phyloP scores from a whole-genome alignment of 2,329 filamentous ascomycete genomes.

The Byssothecium circinans region DNA sequence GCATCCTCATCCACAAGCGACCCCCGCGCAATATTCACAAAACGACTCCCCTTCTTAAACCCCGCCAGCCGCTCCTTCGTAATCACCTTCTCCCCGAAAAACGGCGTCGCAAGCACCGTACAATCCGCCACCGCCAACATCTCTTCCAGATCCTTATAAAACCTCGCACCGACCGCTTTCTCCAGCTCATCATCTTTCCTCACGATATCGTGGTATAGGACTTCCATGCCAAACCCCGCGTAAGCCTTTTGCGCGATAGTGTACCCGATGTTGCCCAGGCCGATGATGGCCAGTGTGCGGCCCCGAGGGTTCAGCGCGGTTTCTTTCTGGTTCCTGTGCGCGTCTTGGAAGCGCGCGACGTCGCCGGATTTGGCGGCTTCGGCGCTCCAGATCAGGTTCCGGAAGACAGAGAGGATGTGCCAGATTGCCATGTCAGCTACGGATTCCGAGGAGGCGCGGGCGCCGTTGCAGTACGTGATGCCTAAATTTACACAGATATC shows the following conservation, averaged over 20 bases:
- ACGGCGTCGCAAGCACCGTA: constrained; percentile 40
- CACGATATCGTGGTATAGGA: constrained; percentile 34
- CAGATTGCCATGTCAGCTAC: constrained; percentile 66
- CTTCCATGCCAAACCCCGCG: constrained; percentile 36
- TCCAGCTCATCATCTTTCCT: constrained; percentile 15
- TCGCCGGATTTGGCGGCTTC: constrained; percentile 16
- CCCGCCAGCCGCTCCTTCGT: constrained; percentile 13
- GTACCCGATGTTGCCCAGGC: constrained; percentile 41
- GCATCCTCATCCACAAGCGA: constrained; percentile 40
- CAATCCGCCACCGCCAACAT: constrained; percentile 32
- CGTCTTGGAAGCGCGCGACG: constrained; percentile 12
- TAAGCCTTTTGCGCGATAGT: constrained; percentile 31
- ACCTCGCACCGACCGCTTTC: constrained; percentile 22
- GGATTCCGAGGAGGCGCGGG: constrained; percentile 63
- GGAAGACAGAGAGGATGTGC: constrained; percentile 66
- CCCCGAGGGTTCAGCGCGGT: constrained; percentile 24
- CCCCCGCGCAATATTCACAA: constrained; percentile 43
- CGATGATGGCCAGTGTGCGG: constrained; percentile 37
- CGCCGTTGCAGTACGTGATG: constrained; percentile 34
- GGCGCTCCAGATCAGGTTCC: constrained; percentile 17
- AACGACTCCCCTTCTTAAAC: constrained; percentile 28
- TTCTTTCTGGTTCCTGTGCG: constrained; percentile 14
- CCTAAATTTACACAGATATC: constrained; percentile 46
- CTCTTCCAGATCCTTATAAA: constrained; percentile 29
- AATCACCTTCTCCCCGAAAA: constrained; percentile 21